These are phyloP conservation scores for Nemophila menziesii DNA, from an alignment of 257 asterid species.

Conservation along the genomic window DNA sequence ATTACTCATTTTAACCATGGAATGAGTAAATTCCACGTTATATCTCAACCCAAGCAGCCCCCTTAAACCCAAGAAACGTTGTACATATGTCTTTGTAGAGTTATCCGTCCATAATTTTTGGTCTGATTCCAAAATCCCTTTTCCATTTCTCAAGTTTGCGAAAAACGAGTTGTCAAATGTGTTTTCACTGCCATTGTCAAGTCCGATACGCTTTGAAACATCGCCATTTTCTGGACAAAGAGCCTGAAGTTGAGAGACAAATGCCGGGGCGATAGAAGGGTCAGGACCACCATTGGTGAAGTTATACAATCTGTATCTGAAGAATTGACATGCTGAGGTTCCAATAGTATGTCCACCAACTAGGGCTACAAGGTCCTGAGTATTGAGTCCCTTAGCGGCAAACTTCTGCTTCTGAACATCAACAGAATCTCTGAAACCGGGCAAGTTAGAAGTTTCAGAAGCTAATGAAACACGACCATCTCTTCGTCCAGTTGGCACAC, in stretches of 20 bases:
- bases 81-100: constrained; percentile 41
- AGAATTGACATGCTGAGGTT: constrained; percentile 61
- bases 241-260: constrained; percentile 44
- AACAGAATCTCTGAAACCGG: constrained; percentile 48
- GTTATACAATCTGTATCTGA: constrained; percentile 58
- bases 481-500: constrained; percentile 66
- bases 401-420: constrained; percentile 48
- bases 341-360: constrained; percentile 87
- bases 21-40: constrained; percentile 39
- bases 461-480: constrained; percentile 74
- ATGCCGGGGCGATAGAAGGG: constrained; percentile 43
- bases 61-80: constrained; percentile 49
- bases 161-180: constrained; percentile 52
- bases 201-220: constrained; percentile 32
- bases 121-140: constrained; percentile 69
- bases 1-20: constrained; percentile 92
- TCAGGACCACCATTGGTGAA: constrained; percentile 49
- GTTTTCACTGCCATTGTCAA: constrained; percentile 58
- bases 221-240: constrained; percentile 63
- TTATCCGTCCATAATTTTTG: constrained; percentile 51
- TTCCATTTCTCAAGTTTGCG: constrained; percentile 44
- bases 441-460: constrained; percentile 37
- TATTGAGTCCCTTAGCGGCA: constrained; percentile 40
- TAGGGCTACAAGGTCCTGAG: constrained; percentile 83
- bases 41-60: constrained; percentile 61